A percentile compares a stretch with the other conserved stretches of the same genome.
Evolutionary conservation across 805 yeast genomes (phyloP).

Genomic region (Myxozyma lipomycoides): DNA sequence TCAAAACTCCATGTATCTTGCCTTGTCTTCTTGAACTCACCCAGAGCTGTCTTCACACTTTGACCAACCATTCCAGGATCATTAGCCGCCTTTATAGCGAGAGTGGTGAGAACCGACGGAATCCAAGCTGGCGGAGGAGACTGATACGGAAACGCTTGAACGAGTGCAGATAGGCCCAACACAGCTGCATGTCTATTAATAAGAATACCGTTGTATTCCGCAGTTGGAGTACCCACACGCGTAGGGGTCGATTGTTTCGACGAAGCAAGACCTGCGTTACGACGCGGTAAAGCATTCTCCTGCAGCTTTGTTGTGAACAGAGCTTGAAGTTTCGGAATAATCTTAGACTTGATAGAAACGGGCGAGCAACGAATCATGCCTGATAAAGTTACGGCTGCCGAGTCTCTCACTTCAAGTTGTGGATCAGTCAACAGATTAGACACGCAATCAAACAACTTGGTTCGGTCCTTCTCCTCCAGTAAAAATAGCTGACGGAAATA

Average conservation of each 20-base stretch:
- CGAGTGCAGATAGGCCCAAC: slow-evolving; percentile 80
- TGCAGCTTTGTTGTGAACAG: slow-evolving; percentile 45
- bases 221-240: slow-evolving; percentile 10
- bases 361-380: slow-evolving; percentile 69
- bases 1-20: slow-evolving; percentile 97
- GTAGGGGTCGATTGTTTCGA: slow-evolving; percentile 3
- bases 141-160: slow-evolving; percentile 82
- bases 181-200: slow-evolving; percentile 75
- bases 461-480: slow-evolving; percentile 48
- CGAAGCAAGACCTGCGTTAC: slow-evolving; percentile 34
- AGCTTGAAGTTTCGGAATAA: slow-evolving; percentile 44
- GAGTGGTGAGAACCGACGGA: slow-evolving; percentile 61
- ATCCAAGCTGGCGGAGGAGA: slow-evolving; percentile 93
- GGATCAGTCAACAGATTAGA: slow-evolving; percentile 53
- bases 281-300: slow-evolving; percentile 32
- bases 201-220: slow-evolving; percentile 37
- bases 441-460: slow-evolving; percentile 49
- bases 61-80: slow-evolving; percentile 76
- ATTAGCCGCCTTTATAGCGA: slow-evolving; percentile 69
- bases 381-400: slow-evolving; percentile 69
- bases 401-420: slow-evolving; percentile 70
- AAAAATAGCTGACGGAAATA: slow-evolving; percentile 64
- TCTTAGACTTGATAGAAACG: slow-evolving; percentile 41
- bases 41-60: slow-evolving; percentile 73
- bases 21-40: slow-evolving; percentile 83